Evolutionary conservation across 306 rosid genomes (phyloP), one percentile per base, ranked within the genome.

Genomic region (Neltuma alba): DNA sequence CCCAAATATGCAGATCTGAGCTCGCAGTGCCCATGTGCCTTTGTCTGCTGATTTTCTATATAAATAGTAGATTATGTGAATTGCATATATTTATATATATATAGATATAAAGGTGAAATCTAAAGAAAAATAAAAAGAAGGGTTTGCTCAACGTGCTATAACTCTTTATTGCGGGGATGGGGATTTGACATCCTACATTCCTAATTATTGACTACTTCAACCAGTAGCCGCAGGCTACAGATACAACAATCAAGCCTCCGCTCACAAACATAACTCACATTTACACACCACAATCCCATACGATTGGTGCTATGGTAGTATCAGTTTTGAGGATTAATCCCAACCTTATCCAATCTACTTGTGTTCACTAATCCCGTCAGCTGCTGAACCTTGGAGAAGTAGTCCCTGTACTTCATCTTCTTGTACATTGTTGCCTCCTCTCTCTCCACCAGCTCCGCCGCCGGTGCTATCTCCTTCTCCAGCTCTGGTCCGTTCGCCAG

Each of bases 381-480:
- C 70, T 85, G 84, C 11, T 89, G 89, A 79, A 76, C 11, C 20
- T 63, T 7, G 27, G 76, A 64, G 71, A 50, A 50, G 58, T 81
- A 89, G 8, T 85, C 85, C 30, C 7, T 52, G 38, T 74, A 89
- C n/a, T 66, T 85, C 36, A 79, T 69, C n/a, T 61, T 81, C n/a
- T 44, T 74, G 69, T 76, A 87, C 62, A 76, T 18, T n/a, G 20
- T n/a, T 50, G 85, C 68, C 37, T 84, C 74, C 38, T 83, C 87
- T 4, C 40, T 79, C 80, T 83, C 80, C 34, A 87, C 25, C 21
- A 85, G 48, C 81, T 85, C 79, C 2, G 47, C 69, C 0, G 48
- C 75, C n/a, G 91, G 85, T 10, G 79, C 79, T 23, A 87, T 78
- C 52, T 80, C 79, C 61, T 82, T 83, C 14, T 85, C 90, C 7